Base-by-base conservation (phyloP, 805 yeast genomes). In the Myxozyma nipponensis region DNA sequence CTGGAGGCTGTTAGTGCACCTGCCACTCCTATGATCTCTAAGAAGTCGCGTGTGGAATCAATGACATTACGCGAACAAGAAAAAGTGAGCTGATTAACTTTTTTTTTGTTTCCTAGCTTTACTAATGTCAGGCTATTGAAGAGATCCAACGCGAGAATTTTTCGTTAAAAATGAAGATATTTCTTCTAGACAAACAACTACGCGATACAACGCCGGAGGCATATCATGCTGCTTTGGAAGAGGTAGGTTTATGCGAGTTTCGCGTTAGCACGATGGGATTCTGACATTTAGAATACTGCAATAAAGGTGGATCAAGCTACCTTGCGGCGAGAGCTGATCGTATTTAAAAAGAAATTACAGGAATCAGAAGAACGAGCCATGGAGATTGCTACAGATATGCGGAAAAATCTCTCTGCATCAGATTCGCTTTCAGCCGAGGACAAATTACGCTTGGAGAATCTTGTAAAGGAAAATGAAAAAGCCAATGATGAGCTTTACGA, bases 141-240 rank as follows among this genome's bases (percentile, higher is more conserved):
- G 59, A 55, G 26, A 46, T 59, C 22, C 47, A 56, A 36, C 60
- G 60, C 42, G 62, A 60, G 46, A 60, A 60, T 45, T 56, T 60
- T 42, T 47, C 44, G 2, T 40, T 60, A 24, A 60, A 60, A 42
- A 26, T 60, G 19, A 39, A 46, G 39, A 49, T 60, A 15, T 54
- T 28, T 28, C 47, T 44, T 38, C 42, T 60, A 17, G 39, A 42
- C 17, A 46, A 57, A 26, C 50, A 49, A 21, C 23, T 59, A 18
- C 41, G 50, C 15, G 44, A 45, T 4, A 44, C 40, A 15, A 52
- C 62, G 15, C 54, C 60, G 3, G 61, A 59, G 25, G 57, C 46
- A 19, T 32, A 43, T 24, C 32, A 34, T 10, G 37, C 28, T 3
- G 46, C 53, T 3, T 17, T 50, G 6, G 44, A 57, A 30, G 46